phyloP scores from a whole-genome alignment of 257 asterid species.

The Euphrasia confusa region DNA sequence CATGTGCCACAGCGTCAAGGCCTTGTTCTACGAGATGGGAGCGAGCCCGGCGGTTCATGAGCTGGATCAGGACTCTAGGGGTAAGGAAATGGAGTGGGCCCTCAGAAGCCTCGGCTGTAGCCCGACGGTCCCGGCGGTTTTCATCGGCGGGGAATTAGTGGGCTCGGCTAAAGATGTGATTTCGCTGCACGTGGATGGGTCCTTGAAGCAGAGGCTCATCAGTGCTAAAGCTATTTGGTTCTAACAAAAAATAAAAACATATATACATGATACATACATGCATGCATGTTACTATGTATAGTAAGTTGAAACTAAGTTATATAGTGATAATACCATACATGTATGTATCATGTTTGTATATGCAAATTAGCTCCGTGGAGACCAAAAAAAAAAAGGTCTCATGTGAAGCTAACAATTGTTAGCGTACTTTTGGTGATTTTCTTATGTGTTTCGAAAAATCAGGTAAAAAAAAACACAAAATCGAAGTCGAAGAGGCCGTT shows the following conservation, averaged over 20 bases:
- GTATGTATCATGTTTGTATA: neutral
- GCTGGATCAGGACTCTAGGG: constrained; percentile 52
- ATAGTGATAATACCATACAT: too few relatives aligned
- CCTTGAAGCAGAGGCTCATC: constrained; percentile 60
- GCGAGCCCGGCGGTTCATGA: constrained; percentile 78
- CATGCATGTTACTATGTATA: neutral
- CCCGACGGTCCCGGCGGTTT: constrained; percentile 71
- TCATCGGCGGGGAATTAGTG: constrained; percentile 58
- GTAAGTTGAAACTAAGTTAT: neutral
- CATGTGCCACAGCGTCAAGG: constrained; percentile 84
- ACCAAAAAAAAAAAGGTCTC: neutral
- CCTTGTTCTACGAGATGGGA: constrained; percentile 64
- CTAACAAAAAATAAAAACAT: constrained; percentile 25
- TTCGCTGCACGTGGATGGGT: constrained; percentile 68
- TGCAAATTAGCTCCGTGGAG: neutral
- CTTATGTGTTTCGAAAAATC: neutral
- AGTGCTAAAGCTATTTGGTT: constrained; percentile 74
- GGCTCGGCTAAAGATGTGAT: constrained; percentile 69
- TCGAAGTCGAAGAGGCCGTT: too few relatives aligned
- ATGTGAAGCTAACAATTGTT: neutral
- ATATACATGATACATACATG: too few relatives aligned
- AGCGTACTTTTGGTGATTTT: neutral
- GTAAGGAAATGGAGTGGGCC: constrained; percentile 63
- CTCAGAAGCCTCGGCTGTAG: constrained; percentile 57
- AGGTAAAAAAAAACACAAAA: too few relatives aligned